Conservation (phyloP, 1,284 basidiomycete genomes). For the Taiwanofungus camphoratus region DNA sequence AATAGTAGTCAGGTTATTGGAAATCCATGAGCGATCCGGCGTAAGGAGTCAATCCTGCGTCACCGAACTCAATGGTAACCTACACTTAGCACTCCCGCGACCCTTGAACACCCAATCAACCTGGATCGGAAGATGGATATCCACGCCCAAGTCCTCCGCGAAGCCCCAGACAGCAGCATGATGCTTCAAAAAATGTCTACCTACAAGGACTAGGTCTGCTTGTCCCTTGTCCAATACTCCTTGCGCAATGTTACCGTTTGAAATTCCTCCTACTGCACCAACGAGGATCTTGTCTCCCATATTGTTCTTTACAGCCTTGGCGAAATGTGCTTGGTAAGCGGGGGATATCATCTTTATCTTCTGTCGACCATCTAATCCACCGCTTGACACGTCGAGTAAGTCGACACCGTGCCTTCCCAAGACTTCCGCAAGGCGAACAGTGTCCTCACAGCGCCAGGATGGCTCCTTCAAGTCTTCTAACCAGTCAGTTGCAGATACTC, state of each 20-base stretch:
- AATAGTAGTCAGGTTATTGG: too few species aligned
- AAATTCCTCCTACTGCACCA: conserved; percentile 56
- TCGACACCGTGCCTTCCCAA: conserved; percentile 44
- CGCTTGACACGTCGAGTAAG: conserved; percentile 39
- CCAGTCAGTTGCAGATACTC: conserved; percentile 51
- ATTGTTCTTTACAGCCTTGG: conserved; percentile 41
- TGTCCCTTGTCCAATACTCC: conserved; percentile 40
- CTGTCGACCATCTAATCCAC: conserved; percentile 34
- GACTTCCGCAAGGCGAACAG: conserved; percentile 38
- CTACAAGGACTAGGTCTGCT: conserved; percentile 5
- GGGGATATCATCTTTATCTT: conserved; percentile 19
- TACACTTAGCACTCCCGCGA: conserved; percentile 1
- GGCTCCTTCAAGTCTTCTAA: conserved; percentile 39
- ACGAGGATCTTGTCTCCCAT: conserved; percentile 35
- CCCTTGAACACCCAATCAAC: conserved; percentile 41
- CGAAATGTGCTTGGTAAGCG: conserved; percentile 41
- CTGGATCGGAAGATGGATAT: conserved; percentile 36
- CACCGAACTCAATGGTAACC: too few species aligned
- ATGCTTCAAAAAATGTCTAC: conserved; percentile 4
- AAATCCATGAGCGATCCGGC: too few species aligned
- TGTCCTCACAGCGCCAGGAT: conserved; percentile 52
- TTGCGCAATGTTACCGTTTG: conserved; percentile 47
- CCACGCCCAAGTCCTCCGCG: conserved; percentile 40
- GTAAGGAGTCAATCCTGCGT: too few species aligned
- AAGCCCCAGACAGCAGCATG: conserved; percentile 34